Conservation (phyloP, 78 protist genomes). For the slime mould (Dictyostelium discoideum) region DNA sequence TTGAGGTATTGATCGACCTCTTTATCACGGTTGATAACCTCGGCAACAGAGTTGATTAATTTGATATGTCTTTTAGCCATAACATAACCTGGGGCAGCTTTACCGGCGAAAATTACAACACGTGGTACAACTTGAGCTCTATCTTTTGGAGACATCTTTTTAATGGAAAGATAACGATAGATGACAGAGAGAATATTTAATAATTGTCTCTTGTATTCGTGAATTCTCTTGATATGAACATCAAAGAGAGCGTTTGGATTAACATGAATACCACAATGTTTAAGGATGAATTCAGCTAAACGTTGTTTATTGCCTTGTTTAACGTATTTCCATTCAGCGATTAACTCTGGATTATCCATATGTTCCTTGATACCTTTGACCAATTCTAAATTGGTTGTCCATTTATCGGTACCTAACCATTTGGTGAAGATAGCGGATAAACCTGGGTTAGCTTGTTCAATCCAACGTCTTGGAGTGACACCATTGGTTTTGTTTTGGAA, state of each 20-base stretch:
- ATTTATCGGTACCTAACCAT: slow-evolving; percentile 85
- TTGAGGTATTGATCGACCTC: slow-evolving; percentile 85
- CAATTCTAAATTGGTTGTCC: slow-evolving; percentile 87
- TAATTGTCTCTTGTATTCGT: slow-evolving; percentile 98
- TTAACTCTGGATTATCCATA: slow-evolving; percentile 86
- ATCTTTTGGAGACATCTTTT: slow-evolving; percentile 77
- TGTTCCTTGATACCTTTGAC: slow-evolving; percentile 81
- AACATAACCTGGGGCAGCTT: slow-evolving; percentile 98
- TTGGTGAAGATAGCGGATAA: slow-evolving; percentile 85
- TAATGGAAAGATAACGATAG: slow-evolving; percentile 65
- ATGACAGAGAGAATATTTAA: slow-evolving; percentile 90
- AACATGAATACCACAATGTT: slow-evolving; percentile 86
- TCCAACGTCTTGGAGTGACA: slow-evolving; percentile 98
- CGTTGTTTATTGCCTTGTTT: slow-evolving; percentile 88
- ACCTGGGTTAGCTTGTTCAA: slow-evolving; percentile 91
- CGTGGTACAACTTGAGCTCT: slow-evolving; percentile 81
- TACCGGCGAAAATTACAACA: slow-evolving; percentile 94
- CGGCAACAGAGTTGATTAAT: slow-evolving; percentile 94
- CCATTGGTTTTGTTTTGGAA: slow-evolving; percentile 98
- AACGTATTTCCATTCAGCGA: slow-evolving; percentile 43
- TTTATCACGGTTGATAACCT: slow-evolving; percentile 94
- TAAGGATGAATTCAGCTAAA: slow-evolving; percentile 86
- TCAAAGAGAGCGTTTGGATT: slow-evolving; percentile 93
- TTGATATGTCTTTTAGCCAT: slow-evolving; percentile 96
- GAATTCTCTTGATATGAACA: slow-evolving; percentile 97